Evolutionary conservation across 2,329 filamentous ascomycete genomes (phyloP).

Genomic region (Alternaria triticimaculans): DNA sequence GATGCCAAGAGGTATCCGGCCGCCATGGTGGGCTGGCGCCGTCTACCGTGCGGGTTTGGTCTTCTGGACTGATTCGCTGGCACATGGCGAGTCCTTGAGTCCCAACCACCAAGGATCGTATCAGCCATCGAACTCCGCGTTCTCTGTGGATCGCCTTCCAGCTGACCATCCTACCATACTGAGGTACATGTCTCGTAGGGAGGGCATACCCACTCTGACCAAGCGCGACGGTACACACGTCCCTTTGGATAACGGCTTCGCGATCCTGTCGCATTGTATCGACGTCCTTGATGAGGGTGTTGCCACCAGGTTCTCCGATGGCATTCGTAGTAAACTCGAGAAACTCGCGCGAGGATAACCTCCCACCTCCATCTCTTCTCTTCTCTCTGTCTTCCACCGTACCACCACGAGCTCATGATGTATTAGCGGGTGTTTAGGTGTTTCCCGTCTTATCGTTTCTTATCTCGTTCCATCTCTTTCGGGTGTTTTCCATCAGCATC

Average conservation of each 20-base stretch:
- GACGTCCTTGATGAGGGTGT: constrained; percentile 61
- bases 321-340: constrained; percentile 61
- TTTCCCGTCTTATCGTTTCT: constrained; percentile 2
- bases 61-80: constrained; percentile 61
- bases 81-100: constrained; percentile 54
- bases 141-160: constrained; percentile 59
- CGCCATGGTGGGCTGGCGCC: constrained; percentile 74
- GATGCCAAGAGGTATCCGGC: constrained; percentile 67
- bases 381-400: constrained; percentile 1
- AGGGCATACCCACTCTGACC: constrained; percentile 60
- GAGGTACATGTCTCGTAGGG: constrained; percentile 60
- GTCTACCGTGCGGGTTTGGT: constrained; percentile 66
- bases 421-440: constrained; percentile 7
- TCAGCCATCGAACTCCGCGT: constrained; percentile 45
- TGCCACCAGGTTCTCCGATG: constrained; percentile 61
- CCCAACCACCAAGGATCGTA: constrained; percentile 47
- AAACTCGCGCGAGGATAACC: constrained; percentile 47
- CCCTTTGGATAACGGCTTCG: constrained; percentile 56
- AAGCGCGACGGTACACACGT: constrained; percentile 58
- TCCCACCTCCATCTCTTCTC: constrained; percentile 10
- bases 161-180: constrained; percentile 60
- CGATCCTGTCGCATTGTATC: constrained; percentile 59
- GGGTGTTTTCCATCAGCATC: constrained; percentile 22
- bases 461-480: constrained; percentile 18
- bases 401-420: constrained; percentile 4